Evolutionary conservation across 768 basidiomycete genomes (phyloP).

Genomic region (Panellus pusillus): DNA sequence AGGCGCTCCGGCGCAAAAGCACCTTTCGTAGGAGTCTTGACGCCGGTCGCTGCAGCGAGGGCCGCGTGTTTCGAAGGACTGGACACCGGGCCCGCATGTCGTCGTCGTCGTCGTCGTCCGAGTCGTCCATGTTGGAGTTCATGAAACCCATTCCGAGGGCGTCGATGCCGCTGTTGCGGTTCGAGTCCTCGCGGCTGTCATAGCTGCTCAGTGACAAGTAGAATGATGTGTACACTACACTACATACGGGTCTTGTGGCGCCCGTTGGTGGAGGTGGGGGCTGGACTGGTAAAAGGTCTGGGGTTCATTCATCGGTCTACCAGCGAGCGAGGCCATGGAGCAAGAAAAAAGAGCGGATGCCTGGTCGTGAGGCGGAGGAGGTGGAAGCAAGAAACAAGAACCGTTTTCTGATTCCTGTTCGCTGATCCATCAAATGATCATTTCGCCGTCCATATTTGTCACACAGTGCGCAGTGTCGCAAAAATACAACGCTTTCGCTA

Average conservation of each 20-base stretch:
- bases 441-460: no score
- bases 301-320: slow-evolving; percentile 65
- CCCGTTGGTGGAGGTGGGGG: slow-evolving; percentile 18
- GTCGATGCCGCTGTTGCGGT: slow-evolving; percentile 49
- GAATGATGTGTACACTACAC: neutral
- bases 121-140: slow-evolving; percentile 43
- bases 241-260: slow-evolving; percentile 50
- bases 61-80: slow-evolving; percentile 38
- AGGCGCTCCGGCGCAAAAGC: slow-evolving; percentile 13
- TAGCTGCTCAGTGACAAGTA: slow-evolving; percentile 44
- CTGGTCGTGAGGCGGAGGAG: slow-evolving; percentile 12
- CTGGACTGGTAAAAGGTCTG: slow-evolving; percentile 57
- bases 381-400: neutral
- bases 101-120: slow-evolving; percentile 38
- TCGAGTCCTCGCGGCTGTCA: slow-evolving; percentile 42
- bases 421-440: no score
- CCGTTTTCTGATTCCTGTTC: no score
- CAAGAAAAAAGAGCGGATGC: slow-evolving; percentile 24
- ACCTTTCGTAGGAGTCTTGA: slow-evolving; percentile 7
- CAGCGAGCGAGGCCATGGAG: slow-evolving; percentile 49
- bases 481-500: no score
- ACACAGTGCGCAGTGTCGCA: no score
- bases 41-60: slow-evolving; percentile 36
- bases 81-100: slow-evolving; percentile 16
- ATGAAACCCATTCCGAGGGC: slow-evolving; percentile 52